Evolutionary conservation across 2,329 filamentous ascomycete genomes (phyloP).

Genomic region (Alternaria dauci): DNA sequence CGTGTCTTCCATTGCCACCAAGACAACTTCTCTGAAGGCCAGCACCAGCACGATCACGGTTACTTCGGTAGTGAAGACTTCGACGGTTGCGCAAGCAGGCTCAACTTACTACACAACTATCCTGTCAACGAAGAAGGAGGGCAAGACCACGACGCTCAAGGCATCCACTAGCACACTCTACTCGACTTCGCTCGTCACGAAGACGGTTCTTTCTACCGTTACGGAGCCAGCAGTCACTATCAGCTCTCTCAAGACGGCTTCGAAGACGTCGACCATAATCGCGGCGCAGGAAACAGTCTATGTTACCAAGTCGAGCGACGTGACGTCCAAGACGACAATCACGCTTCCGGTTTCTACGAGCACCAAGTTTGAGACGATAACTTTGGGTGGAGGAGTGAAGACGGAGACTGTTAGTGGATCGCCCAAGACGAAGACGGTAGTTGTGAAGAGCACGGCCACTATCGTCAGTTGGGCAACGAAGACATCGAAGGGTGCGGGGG

Average conservation of each 20-base stretch:
- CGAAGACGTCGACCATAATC: constrained; percentile 18
- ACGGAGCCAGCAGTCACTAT: constrained; percentile 28
- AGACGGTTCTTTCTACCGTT: constrained; percentile 22
- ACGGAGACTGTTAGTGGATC: constrained; percentile 24
- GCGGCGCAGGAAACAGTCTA: constrained; percentile 20
- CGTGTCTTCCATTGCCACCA: constrained; percentile 15
- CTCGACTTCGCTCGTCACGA: constrained; percentile 20
- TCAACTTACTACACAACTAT: constrained; percentile 28
- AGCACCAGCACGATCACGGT: constrained; percentile 30
- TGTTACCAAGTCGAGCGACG: constrained; percentile 13
- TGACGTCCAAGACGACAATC: constrained; percentile 27
- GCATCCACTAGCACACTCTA: constrained; percentile 23
- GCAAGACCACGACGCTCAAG: constrained; percentile 31
- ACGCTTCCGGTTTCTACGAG: constrained; percentile 31
- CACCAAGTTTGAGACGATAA: constrained; percentile 23
- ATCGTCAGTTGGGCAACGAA: constrained; percentile 19
- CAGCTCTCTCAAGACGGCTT: constrained; percentile 26
- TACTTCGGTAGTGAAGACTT: constrained; percentile 30
- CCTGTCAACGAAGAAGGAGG: constrained; percentile 22
- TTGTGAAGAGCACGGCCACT: constrained; percentile 21
- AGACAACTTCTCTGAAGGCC: constrained; percentile 21
- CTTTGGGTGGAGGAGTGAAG: constrained; percentile 15
- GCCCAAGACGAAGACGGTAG: constrained; percentile 21
- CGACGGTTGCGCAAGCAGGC: constrained; percentile 35
- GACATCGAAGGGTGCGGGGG: constrained; percentile 25